Evolutionary conservation across 2,329 filamentous ascomycete species (phyloP), one percentile per base, ranked within the genome.

Genomic region (Calonectria pseudoreteaudii): DNA sequence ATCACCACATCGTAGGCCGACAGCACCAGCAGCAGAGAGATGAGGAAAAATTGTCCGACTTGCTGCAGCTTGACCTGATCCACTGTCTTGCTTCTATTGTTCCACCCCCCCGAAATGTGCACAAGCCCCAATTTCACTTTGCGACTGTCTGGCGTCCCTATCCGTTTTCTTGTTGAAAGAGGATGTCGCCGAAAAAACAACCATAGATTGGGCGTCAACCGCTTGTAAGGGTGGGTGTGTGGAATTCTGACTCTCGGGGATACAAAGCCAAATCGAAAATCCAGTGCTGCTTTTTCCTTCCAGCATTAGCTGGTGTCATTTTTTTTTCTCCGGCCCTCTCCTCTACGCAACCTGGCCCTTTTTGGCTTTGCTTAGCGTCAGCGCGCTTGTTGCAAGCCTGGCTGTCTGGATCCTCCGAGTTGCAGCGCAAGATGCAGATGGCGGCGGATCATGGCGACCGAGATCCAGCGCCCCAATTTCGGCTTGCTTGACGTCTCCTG

Each of bases 1-100:
- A 89, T 88, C 87, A 87, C 82, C 84, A 81, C 82, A 80, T 81
- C 77, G 75, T 75, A 76, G 72, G 72, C 71, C 52, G 69, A 74
- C 41, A 52, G 66, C 65, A 67, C 23, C 66, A 47, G 49, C 58
- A 52, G 47, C 11, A 53, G 41, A 53, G 34, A 66, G 36, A 34
- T 38, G 31, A 77, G 76, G 5, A 52, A 47, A 77, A 77, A 78
- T 75, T 77, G 76, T 77, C 80, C 79, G 80, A 80, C 79, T 76
- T 78, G 78, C 76, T 81, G 79, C 77, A 80, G 68, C 78, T 81
- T 78, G 80, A 76, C 77, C 80, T 78, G 80, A 82, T 80, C 81
- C 80, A 77, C 80, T 69, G 75, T 71, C 74, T 75, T 80, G 74
- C 76, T 70, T 64, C 56, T 41, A 74, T 76, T 75, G 74, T 75